Evolutionary conservation across 2,329 filamentous ascomycete genomes (phyloP), one percentile per base, ranked within the genome.

Genomic region (Ophiognomonia clavigignenti-juglandacearum): DNA sequence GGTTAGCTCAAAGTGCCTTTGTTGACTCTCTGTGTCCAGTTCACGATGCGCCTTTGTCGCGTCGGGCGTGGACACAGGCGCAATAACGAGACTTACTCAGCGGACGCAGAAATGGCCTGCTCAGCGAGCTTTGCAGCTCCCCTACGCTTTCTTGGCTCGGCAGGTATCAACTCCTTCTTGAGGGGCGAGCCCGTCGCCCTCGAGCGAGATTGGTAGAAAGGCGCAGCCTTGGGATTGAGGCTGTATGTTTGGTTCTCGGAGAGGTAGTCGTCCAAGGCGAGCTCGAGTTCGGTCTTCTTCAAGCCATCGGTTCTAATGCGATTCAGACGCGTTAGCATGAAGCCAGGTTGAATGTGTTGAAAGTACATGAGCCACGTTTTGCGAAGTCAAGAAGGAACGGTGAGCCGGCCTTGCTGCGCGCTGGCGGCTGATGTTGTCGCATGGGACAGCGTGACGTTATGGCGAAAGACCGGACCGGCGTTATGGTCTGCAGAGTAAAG

Each of bases 241-340:
- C 77, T 73, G 61, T 87, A 85, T 54, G 78, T 71, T 57, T 79
- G 74, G 69, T 96, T 86, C 53, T 78, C 74, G 56, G 80, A 75
- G 38, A 95, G 78, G 66, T 82, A 83, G 39, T 83, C 77, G 58
- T 95, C 86, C 54, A 95, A 79, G 37, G 78, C 78, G 50, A 76
- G 65, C 61, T 92, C 88, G 51, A 97, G 79, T 40, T 96, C 89
- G 54, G 75, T 73, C 69, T 96, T 96, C 65, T 85, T 86, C 54
- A 85, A 70, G 47, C 75, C 73, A 56, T 88, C 82, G 60, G 79
- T 83, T 61, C 86, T 91, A 60, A 54, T 47, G 34, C 45, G 39
- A 51, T 40, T 55, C 38, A n/a, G 51, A 59, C 50, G 55, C 52
- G 53, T 48, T 56, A 43, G 45, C 23, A 37, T 23, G 16, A 6